Evolutionary conservation across 2,329 filamentous ascomycete species (phyloP), one percentile per base, ranked within the genome.

Genomic region (Fusarium floridanum): DNA sequence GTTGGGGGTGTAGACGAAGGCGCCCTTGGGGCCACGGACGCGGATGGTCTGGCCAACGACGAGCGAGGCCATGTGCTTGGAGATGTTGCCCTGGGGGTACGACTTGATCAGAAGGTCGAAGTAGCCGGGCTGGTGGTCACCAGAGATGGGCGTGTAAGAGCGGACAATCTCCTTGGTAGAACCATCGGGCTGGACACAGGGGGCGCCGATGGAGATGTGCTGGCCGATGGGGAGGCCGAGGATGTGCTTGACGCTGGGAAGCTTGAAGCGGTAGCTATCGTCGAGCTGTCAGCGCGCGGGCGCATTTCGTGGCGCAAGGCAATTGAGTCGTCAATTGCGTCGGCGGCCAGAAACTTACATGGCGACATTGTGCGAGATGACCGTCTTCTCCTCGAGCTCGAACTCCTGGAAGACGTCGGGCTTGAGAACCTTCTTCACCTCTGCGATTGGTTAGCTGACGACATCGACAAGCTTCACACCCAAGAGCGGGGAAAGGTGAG

Each of bases 21-120:
- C 96, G 78, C 97, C 97, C 90, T 98, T 98, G 84, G 97, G 97
- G 11, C 97, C 97, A 79, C 91, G 92, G 79, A 98, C 93, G 83
- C 94, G 94, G 89, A 99, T 97, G 71, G 90, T 92, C 84, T 97
- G 91, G 72, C 96, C 95, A 70, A 98, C 89, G 74, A 90, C 90
- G 72, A 99, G 90, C 14, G 90, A 91, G 56, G 95, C 94, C 86
- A 99, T 92, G 85, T 97, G 89, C 86, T 95, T 95, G 83, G 94
- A 97, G 88, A 99, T 98, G 88, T 98, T 98, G 79, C 97, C 97
- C 77, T 95, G 95, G 3, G 95, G 95, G 86, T 99, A 99, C 29
- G 95, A 95, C 89, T 99, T 99, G 89, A 99, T 95, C 79, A 99
- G 91, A 70, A 99, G 92, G 85, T 98, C 97, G 84, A 99, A 95